phyloP scores from a whole-genome alignment of 2,329 filamentous ascomycete genomes.

The Tricladium varicosporioides region DNA sequence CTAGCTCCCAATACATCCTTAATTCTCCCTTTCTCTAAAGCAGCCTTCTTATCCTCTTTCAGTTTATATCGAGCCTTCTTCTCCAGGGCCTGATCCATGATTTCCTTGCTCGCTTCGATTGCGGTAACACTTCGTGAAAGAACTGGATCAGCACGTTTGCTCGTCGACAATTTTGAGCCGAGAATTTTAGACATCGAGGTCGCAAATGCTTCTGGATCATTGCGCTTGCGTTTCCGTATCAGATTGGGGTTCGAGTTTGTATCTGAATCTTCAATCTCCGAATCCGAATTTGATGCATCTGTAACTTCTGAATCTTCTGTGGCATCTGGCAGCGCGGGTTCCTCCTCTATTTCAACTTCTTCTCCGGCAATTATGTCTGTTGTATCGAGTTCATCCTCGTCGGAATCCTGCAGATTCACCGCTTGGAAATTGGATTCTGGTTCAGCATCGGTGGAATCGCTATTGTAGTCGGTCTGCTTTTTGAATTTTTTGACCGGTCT shows the following conservation, averaged over 20 bases:
- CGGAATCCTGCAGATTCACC: constrained; percentile 45
- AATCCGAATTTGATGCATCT: constrained; percentile 38
- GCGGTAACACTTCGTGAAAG: constrained; percentile 78
- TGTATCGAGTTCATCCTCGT: constrained; percentile 33
- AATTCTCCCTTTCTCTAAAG: constrained; percentile 82
- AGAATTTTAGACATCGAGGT: constrained; percentile 93
- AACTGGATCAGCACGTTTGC: constrained; percentile 86
- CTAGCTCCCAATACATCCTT: constrained; percentile 74
- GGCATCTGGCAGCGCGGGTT: constrained; percentile 16
- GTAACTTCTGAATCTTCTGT: constrained; percentile 34
- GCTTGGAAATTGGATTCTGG: constrained; percentile 44
- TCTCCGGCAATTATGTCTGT: constrained; percentile 24
- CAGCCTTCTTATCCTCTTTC: constrained; percentile 74
- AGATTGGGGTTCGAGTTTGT: constrained; percentile 40
- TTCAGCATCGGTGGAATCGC: constrained; percentile 48
- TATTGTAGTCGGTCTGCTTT: constrained; percentile 63
- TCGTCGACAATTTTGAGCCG: constrained; percentile 78
- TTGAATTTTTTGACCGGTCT: constrained; percentile 56
- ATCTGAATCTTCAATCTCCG: constrained; percentile 38
- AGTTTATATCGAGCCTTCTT: constrained; percentile 76
- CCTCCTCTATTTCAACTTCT: constrained; percentile 29
- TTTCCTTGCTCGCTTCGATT: constrained; percentile 66
- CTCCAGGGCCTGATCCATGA: constrained; percentile 76
- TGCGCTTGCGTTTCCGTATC: constrained; percentile 71
- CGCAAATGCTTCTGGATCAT: constrained; percentile 88